A percentile compares a stretch with the other conserved stretches of the same genome.
phyloP scores from a whole-genome alignment of 495 filamentous ascomycete genomes.

The Penicillium flavigenum region DNA sequence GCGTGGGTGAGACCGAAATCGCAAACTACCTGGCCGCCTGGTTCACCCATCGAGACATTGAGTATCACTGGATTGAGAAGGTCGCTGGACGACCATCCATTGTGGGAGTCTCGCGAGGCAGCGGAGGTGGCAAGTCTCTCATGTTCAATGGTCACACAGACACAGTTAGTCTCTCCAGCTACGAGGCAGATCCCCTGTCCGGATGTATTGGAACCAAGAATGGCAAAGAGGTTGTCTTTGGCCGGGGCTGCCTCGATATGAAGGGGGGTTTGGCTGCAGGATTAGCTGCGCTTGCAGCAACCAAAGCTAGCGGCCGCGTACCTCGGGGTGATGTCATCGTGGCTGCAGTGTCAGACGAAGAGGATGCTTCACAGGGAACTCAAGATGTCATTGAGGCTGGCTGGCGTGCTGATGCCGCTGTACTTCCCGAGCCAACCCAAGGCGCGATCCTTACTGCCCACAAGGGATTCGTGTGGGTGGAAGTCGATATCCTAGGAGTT shows the following conservation, averaged over 20 bases:
- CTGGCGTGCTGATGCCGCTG: constrained; percentile 47
- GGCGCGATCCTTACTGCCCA: constrained; percentile 39
- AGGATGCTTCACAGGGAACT: constrained; percentile 46
- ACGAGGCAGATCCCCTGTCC: constrained; percentile 43
- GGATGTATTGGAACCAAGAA: constrained; percentile 34
- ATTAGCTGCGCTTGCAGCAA: constrained; percentile 34
- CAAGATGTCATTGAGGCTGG: constrained; percentile 46
- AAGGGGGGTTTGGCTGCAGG: constrained; percentile 47
- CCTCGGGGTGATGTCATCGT: constrained; percentile 46
- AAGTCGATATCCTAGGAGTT: constrained; percentile 44
- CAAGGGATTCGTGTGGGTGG: constrained; percentile 51
- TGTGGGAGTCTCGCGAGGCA: constrained; percentile 44
- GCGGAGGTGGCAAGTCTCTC: constrained; percentile 43
- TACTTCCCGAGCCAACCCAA: constrained; percentile 44
- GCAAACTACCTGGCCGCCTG: constrained; percentile 42
- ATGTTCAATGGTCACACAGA: constrained; percentile 54
- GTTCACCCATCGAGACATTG: constrained; percentile 48
- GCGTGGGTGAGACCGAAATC: constrained; percentile 43
- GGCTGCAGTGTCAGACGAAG: constrained; percentile 50
- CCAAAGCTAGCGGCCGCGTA: constrained; percentile 26
- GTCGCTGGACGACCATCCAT: constrained; percentile 44
- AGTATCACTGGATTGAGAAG: constrained; percentile 45
- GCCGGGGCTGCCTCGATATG: constrained; percentile 49
- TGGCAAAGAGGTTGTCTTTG: constrained; percentile 39
- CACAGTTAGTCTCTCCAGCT: constrained; percentile 45